phyloP scores from a whole-genome alignment of 768 basidiomycete genomes.

The Psilocybe tampanensis region DNA sequence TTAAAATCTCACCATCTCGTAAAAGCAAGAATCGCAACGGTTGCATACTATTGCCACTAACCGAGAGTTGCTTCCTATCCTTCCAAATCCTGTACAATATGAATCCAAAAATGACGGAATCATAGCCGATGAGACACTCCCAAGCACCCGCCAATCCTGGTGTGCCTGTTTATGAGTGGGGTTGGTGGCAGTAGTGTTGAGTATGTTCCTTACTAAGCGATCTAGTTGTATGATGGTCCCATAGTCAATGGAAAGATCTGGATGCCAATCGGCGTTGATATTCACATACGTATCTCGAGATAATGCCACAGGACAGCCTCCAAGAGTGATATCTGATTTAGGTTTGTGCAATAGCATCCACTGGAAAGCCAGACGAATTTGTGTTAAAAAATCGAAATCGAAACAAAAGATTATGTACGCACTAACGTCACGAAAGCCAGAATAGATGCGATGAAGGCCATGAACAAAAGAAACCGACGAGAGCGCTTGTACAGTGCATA shows the following conservation, averaged over 20 bases:
- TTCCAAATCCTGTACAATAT: not conserved
- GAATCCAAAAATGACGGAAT: not conserved
- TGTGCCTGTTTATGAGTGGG: no score
- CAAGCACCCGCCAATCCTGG: not conserved
- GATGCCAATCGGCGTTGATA: not conserved
- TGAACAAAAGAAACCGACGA: not conserved
- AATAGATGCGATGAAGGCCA: not conserved
- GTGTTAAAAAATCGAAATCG: not conserved
- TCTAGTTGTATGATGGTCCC: not conserved
- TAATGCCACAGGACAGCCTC: not conserved
- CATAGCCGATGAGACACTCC: conserved; percentile 1
- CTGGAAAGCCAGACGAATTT: not conserved
- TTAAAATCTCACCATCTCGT: not conserved
- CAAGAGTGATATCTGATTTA: not conserved
- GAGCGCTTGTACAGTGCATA: not conserved
- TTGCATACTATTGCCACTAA: not conserved
- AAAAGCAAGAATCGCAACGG: not conserved
- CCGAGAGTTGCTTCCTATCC: not conserved
- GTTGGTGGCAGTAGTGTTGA: not conserved
- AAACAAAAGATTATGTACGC: not conserved
- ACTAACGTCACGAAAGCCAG: not conserved
- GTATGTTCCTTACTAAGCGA: not conserved
- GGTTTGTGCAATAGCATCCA: not conserved
- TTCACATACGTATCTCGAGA: not conserved
- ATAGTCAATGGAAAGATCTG: not conserved